A percentile compares a stretch with the other conserved stretches of the same genome.
These are phyloP conservation scores for Schwanniomyces pseudopolymorphus DNA, from an alignment of 805 yeast genomes.

Conservation along the genomic window DNA sequence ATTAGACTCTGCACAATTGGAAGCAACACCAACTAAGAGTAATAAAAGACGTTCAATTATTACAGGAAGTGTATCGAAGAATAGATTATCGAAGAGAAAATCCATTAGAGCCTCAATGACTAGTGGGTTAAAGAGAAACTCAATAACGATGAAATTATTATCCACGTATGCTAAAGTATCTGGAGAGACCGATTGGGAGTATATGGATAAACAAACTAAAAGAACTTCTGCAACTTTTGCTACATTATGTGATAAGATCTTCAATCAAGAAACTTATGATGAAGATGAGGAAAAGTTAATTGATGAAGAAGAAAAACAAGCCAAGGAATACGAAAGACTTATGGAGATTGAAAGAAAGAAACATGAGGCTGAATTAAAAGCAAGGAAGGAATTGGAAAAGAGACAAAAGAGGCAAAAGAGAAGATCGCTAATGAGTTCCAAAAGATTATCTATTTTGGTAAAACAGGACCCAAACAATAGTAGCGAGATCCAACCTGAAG, in stretches of 20 bases:
- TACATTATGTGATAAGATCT: slow-evolving; percentile 70
- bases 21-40: slow-evolving; percentile 14
- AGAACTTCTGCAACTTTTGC: slow-evolving; percentile 80
- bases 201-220: slow-evolving; percentile 68
- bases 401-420: slow-evolving; percentile 43
- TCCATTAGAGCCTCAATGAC: slow-evolving; percentile 41
- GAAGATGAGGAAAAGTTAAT: slow-evolving; percentile 49
- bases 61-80: slow-evolving; percentile 24
- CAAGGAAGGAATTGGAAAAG: slow-evolving; percentile 47
- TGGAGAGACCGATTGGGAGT: slow-evolving; percentile 64
- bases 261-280: slow-evolving; percentile 59
- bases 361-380: slow-evolving; percentile 52
- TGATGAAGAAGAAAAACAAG: slow-evolving; percentile 43
- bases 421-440: slow-evolving; percentile 37
- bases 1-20: slow-evolving; percentile 27
- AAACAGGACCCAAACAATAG: slow-evolving; percentile 28
- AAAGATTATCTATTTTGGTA: slow-evolving; percentile 35
- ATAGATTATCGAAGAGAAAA: slow-evolving; percentile 32
- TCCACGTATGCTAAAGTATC: slow-evolving; percentile 73
- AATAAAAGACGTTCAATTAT: slow-evolving; percentile 30
- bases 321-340: slow-evolving; percentile 46
- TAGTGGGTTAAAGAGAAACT: slow-evolving; percentile 58
- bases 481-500: slow-evolving; percentile 23
- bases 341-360: slow-evolving; percentile 46
- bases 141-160: slow-evolving; percentile 68